phyloP scores from a whole-genome alignment of 2,329 filamentous ascomycete species.

The Alternaria triticina region DNA sequence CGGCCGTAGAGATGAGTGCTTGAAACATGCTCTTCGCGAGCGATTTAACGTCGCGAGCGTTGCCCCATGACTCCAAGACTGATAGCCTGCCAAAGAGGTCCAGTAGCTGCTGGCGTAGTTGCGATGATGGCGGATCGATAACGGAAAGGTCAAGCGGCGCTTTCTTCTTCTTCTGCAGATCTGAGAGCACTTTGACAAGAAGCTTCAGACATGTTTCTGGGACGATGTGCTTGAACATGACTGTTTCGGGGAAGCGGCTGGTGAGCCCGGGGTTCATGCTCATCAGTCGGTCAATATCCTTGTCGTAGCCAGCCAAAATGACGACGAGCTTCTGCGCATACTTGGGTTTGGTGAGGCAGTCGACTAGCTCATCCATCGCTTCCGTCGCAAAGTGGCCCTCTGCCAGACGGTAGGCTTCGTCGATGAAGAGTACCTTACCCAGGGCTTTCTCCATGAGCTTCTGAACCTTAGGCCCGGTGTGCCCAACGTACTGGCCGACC shows the following conservation, averaged over 20 bases:
- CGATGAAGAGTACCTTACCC: slow-evolving; percentile 72
- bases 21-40: slow-evolving; percentile 60
- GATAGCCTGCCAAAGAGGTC: slow-evolving; percentile 52
- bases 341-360: slow-evolving; percentile 61
- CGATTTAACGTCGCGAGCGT: slow-evolving; percentile 66
- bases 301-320: slow-evolving; percentile 72
- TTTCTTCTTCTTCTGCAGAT: slow-evolving; percentile 27
- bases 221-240: slow-evolving; percentile 60
- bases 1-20: slow-evolving; percentile 30
- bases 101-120: slow-evolving; percentile 23
- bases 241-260: slow-evolving; percentile 67
- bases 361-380: slow-evolving; percentile 60
- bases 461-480: slow-evolving; percentile 71
- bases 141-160: slow-evolving; percentile 36
- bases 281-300: slow-evolving; percentile 70
- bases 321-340: slow-evolving; percentile 68
- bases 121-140: slow-evolving; percentile 26
- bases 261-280: slow-evolving; percentile 67
- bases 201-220: slow-evolving; percentile 41
- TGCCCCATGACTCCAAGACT: slow-evolving; percentile 63
- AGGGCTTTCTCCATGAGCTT: slow-evolving; percentile 66
- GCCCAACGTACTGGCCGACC: slow-evolving; percentile 71
- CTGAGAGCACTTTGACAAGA: slow-evolving; percentile 48
- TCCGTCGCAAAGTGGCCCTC: slow-evolving; percentile 64
- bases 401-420: slow-evolving; percentile 72